These are phyloP conservation scores for Pholiota molesta DNA, from an alignment of 768 basidiomycete species.

Conservation along the genomic window DNA sequence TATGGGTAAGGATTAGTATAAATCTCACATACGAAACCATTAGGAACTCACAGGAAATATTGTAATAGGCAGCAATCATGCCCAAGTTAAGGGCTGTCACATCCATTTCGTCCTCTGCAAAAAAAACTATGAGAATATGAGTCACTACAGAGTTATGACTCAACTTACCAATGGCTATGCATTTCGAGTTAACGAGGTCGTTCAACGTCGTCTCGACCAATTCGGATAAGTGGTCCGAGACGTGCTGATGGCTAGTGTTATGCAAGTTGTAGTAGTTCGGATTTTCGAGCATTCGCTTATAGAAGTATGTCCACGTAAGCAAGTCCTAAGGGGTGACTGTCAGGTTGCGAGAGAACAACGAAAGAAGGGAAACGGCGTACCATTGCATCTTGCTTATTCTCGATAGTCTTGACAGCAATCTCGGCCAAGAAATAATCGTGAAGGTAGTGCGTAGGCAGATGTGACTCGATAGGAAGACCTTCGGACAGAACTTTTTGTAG, in stretches of 20 bases:
- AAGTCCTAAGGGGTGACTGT: constrained; percentile 64
- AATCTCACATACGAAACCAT: neutral
- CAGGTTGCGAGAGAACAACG: neutral
- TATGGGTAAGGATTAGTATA: constrained; percentile 29
- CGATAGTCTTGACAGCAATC: constrained; percentile 97
- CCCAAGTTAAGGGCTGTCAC: constrained; percentile 90
- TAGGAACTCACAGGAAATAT: constrained; percentile 76
- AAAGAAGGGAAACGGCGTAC: constrained; percentile 37
- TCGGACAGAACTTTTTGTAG: constrained; percentile 98
- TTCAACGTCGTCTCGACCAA: constrained; percentile 91
- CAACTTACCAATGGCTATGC: constrained; percentile 81
- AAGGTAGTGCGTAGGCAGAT: constrained; percentile 84
- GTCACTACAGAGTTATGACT: neutral
- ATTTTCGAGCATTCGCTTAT: constrained; percentile 96
- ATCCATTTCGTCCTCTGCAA: constrained; percentile 89
- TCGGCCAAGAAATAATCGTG: constrained; percentile 99
- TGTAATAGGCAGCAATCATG: constrained; percentile 98
- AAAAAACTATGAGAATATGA: constrained; percentile 7
- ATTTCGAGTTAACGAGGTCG: constrained; percentile 93
- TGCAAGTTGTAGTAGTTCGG: constrained; percentile 94
- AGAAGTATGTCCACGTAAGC: constrained; percentile 98
- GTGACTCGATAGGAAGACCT: constrained; percentile 97
- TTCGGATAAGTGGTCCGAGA: constrained; percentile 95
- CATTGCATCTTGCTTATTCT: constrained; percentile 98
- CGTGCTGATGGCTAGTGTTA: constrained; percentile 93